Percentiles rank a stretch among this genome's conserved stretches.
Evolutionary conservation across 2,329 filamentous ascomycete genomes (phyloP).

Genomic region (Aspergillus sp.): DNA sequence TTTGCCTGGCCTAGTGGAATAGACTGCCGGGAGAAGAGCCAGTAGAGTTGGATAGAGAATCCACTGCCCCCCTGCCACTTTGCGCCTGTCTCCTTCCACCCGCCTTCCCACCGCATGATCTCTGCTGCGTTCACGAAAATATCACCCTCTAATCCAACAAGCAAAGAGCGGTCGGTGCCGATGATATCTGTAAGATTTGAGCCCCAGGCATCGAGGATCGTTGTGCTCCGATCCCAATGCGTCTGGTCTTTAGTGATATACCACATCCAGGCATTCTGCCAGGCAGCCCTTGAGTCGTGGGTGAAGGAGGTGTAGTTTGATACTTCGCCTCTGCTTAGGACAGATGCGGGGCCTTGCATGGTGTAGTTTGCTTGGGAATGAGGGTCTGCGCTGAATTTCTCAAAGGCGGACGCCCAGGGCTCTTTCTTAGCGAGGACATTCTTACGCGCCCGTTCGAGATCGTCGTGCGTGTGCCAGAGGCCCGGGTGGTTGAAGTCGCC

Average conservation of each 20-base stretch:
- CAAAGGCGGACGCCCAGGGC: conserved; percentile 32
- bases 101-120: conserved; percentile 47
- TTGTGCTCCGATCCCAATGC: conserved; percentile 36
- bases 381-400: conserved; percentile 30
- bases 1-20: conserved; percentile 44
- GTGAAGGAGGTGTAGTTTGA: conserved; percentile 42
- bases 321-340: conserved; percentile 24
- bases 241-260: conserved; percentile 40
- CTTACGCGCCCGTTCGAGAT: conserved; percentile 22
- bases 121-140: conserved; percentile 46
- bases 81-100: conserved; percentile 39
- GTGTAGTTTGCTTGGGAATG: conserved; percentile 22
- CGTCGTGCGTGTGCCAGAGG: conserved; percentile 25
- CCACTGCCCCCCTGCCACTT: conserved; percentile 36
- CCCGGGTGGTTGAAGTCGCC: conserved; percentile 20
- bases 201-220: conserved; percentile 36
- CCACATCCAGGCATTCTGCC: conserved; percentile 46
- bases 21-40: conserved; percentile 41
- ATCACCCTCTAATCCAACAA: conserved; percentile 42
- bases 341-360: conserved; percentile 2
- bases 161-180: conserved; percentile 29
- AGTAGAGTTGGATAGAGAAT: conserved; percentile 44
- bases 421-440: conserved; percentile 16
- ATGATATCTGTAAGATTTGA: conserved; percentile 16
- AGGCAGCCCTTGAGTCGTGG: conserved; percentile 39